Base-by-base conservation (phyloP, 768 basidiomycete species). In the Lactarius sp. region DNA sequence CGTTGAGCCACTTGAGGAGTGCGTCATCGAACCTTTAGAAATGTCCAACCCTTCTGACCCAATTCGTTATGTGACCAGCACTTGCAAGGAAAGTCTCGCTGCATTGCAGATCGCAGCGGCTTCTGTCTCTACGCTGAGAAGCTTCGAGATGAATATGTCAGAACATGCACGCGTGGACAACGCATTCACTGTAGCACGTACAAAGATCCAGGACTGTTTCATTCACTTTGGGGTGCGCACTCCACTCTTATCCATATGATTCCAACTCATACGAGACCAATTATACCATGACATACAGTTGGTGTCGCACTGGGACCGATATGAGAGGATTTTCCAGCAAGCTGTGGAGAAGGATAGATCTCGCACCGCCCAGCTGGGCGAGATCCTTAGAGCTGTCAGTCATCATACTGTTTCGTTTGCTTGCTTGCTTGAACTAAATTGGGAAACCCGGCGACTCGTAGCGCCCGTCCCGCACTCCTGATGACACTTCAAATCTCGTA, bases 1-100 rank as follows among this genome's bases (percentile, higher is more conserved):
- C 13, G 27, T 65, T 44, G 59, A 65, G 50, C 59, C 64, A 14
- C 52, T 65, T 49, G 64, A 65, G 36, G 54, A 65, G 64, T 65
- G 14, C 36, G 64, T 56, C 50, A 9, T 39, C n/a, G 18, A 33
- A 6, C 14, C 9, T 46, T 50, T 47, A 16, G 52, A 33, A 39
- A 41, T 50, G 10, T 10, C 36, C 14, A 6, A 34, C 36, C 1
- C 14, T 18, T 12, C 49, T 36, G 4, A 52, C 33, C 10, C 22
- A 14, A n/a, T 44, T 56, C 27, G 22, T 47, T 6, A 18, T 51
- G 34, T 39, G 37, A 9, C 34, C 34, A 65, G 64, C 6, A 50
- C 64, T 9, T 65, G 59, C 50, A 42, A 12, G 41, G 59, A 46
- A 56, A 60, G 54, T 8, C 59, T 65, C 4, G 14, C 41, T 33